A percentile compares a stretch with the other conserved stretches of the same genome.
Evolutionary conservation across 2,329 filamentous ascomycete species (phyloP).

Genomic region (Aspergillus transmontanensis): DNA sequence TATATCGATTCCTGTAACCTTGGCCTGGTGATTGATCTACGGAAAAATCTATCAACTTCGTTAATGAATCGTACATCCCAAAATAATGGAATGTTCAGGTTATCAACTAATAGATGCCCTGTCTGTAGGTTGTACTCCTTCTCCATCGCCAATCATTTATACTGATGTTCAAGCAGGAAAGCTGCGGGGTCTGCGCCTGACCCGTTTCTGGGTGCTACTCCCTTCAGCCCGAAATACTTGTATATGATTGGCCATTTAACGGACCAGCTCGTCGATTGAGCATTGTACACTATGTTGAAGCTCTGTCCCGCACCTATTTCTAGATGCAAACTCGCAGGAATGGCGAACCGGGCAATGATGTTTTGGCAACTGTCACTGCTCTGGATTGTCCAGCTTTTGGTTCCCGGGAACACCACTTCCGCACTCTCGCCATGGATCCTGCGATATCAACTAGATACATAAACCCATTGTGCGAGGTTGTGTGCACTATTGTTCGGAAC

Average conservation of each 20-base stretch:
- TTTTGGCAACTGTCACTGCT: conserved; percentile 7
- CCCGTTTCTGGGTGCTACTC: not conserved
- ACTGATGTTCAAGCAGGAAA: conserved; percentile 5
- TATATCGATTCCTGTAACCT: conserved; percentile 33
- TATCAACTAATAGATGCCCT: not conserved
- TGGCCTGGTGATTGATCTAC: not conserved
- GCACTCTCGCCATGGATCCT: not conserved
- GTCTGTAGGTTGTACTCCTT: not conserved
- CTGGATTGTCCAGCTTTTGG: conserved; percentile 1
- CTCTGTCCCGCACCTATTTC: not conserved
- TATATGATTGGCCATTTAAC: conserved; percentile 5
- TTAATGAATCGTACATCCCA: too few relatives aligned
- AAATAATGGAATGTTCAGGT: not conserved
- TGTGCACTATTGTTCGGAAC: conserved; percentile 9
- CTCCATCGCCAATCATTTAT: conserved; percentile 4
- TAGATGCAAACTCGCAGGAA: not conserved
- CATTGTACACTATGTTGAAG: conserved; percentile 1
- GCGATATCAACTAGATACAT: not conserved
- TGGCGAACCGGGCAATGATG: not conserved
- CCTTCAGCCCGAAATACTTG: conserved; percentile 7
- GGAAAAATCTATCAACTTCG: not conserved
- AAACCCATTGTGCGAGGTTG: conserved; percentile 8
- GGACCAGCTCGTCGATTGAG: not conserved
- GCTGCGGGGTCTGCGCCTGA: not conserved
- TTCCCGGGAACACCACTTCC: conserved; percentile 6